A percentile compares a stretch with the other conserved stretches of the same genome.
Conservation (phyloP, 768 basidiomycete genomes). For the Pleurotus cornucopiae region DNA sequence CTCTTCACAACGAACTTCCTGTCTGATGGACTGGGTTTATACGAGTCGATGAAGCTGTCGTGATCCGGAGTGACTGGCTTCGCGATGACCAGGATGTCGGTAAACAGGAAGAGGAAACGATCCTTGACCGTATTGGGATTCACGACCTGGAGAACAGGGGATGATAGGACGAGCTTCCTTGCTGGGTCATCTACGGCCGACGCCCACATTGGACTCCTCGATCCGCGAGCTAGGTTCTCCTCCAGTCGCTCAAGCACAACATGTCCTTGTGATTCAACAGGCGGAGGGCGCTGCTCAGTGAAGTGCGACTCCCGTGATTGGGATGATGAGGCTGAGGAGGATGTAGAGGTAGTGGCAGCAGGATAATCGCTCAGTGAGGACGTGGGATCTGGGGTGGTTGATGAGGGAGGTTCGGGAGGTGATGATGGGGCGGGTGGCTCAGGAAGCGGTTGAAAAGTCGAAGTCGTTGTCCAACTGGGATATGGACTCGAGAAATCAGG, state of each 20-base stretch:
- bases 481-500: constrained; percentile 19
- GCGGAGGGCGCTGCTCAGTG: constrained; percentile 27
- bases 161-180: constrained; percentile 78
- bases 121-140: constrained; percentile 94
- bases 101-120: constrained; percentile 96
- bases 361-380: constrained; percentile 74
- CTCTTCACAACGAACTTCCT: constrained; percentile 86
- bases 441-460: constrained; percentile 40
- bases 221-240: constrained; percentile 60
- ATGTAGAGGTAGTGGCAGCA: constrained; percentile 65
- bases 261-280: constrained; percentile 35
- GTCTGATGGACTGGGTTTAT: constrained; percentile 56
- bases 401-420: constrained; percentile 50
- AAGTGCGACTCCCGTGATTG: constrained; percentile 41
- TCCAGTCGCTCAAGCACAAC: constrained; percentile 67
- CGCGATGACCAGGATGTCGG: constrained; percentile 87
- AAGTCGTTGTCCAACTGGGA: constrained; percentile 29
- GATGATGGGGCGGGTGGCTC: constrained; percentile 48
- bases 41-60: constrained; percentile 54
- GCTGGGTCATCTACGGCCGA: constrained; percentile 80
- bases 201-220: constrained; percentile 55
- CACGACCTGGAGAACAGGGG: constrained; percentile 89
- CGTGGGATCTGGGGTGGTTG: constrained; percentile 74
- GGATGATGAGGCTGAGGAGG: constrained; percentile 69
- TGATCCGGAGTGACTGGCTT: constrained; percentile 79